Conservation (phyloP, 495 filamentous ascomycete species). For the Parachaetomium inaequale region DNA sequence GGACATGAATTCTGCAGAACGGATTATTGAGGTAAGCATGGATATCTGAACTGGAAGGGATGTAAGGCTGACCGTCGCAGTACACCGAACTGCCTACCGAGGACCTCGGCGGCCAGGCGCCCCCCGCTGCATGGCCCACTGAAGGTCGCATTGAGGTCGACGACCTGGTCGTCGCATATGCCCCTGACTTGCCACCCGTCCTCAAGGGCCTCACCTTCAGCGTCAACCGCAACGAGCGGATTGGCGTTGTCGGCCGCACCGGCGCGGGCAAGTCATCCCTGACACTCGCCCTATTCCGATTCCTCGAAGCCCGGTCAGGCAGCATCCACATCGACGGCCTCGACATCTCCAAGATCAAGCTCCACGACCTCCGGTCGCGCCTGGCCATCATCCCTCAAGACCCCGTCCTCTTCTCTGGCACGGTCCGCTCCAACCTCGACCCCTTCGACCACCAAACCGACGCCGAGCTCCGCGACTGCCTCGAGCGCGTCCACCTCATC, state of each 20-base stretch:
- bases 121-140: conserved; percentile 77
- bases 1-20: conserved; percentile 80
- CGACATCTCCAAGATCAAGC: conserved; percentile 69
- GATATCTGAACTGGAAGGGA: neutral
- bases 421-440: conserved; percentile 77
- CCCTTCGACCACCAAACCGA: conserved; percentile 72
- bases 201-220: conserved; percentile 71
- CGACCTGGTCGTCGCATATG: conserved; percentile 72
- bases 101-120: conserved; percentile 53
- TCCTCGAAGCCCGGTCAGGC: conserved; percentile 69
- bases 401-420: conserved; percentile 83
- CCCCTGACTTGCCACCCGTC: conserved; percentile 68
- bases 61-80: conserved; percentile 13
- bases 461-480: conserved; percentile 65
- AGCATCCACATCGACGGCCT: conserved; percentile 71
- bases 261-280: conserved; percentile 85
- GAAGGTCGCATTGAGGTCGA: conserved; percentile 70
- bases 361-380: conserved; percentile 68
- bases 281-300: conserved; percentile 79
- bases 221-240: conserved; percentile 66
- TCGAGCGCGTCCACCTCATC: conserved; percentile 73
- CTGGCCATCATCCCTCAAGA: conserved; percentile 79
- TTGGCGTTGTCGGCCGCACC: conserved; percentile 82
- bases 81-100: conserved; percentile 72
- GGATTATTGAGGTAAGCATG: conserved; percentile 60